Percentiles rank a stretch among this genome's conserved stretches.
Conservation (phyloP, 805 yeast species). For the Pichia manshurica region DNA sequence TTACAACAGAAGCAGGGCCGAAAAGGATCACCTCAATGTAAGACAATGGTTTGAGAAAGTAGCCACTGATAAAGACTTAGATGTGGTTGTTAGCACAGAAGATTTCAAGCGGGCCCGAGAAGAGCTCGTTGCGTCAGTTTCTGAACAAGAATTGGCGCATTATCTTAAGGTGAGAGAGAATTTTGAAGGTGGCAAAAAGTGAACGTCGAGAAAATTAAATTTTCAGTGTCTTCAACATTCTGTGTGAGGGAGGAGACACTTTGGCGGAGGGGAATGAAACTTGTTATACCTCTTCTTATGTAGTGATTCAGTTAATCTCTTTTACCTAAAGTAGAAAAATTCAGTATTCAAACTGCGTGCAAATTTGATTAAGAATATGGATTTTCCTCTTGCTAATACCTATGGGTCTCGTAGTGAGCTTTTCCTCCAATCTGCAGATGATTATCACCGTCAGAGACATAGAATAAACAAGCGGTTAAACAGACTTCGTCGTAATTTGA, state of each 20-base stretch:
- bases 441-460: constrained; percentile 62
- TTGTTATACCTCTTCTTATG: no score
- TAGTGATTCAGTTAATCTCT: no score
- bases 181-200: constrained; percentile 64
- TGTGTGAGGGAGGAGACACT: no score
- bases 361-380: constrained; percentile 26
- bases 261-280: no score
- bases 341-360: no score
- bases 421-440: constrained; percentile 60
- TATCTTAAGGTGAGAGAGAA: constrained; percentile 72
- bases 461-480: constrained; percentile 55
- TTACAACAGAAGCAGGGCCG: constrained; percentile 38
- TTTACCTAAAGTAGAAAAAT: no score
- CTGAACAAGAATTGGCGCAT: constrained; percentile 79
- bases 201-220: constrained; percentile 1
- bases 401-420: constrained; percentile 56
- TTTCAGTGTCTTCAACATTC: no score
- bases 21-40: constrained; percentile 47
- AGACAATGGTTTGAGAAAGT: constrained; percentile 89
- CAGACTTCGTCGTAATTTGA: constrained; percentile 58
- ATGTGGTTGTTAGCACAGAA: constrained; percentile 58
- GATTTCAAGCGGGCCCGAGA: constrained; percentile 76
- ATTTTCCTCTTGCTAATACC: constrained; percentile 42
- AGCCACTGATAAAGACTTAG: constrained; percentile 60
- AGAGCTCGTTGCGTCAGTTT: constrained; percentile 77